These are phyloP conservation scores for Phytophthora foliorum DNA, from an alignment of 352 stramenopile genomes.

Conservation along the genomic window DNA sequence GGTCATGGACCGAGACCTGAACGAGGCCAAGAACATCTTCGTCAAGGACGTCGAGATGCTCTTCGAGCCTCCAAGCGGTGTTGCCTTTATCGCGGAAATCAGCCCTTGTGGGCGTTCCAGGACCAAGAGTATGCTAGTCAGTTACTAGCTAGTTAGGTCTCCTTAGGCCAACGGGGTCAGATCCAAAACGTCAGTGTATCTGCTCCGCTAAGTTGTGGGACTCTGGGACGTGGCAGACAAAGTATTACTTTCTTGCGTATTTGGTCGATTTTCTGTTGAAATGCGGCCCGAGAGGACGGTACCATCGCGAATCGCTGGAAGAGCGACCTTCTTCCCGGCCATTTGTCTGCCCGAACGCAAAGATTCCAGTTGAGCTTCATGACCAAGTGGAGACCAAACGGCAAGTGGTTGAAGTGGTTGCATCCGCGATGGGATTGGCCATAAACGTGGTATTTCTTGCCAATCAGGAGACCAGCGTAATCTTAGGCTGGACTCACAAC, in stretches of 20 bases:
- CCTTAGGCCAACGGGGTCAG: too few relatives aligned
- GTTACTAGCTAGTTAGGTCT: too few relatives aligned
- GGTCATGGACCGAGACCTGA: too few relatives aligned
- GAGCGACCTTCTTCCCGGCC: constrained; percentile 14
- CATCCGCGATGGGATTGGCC: constrained; percentile 1
- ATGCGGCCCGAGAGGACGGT: constrained; percentile 30
- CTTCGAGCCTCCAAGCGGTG: too few relatives aligned
- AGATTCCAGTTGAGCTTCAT: too few relatives aligned
- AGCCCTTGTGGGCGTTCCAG: too few relatives aligned
- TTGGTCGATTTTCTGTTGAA: constrained; percentile 21
- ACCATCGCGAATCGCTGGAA: constrained; percentile 43
- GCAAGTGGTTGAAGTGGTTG: constrained; percentile 17
- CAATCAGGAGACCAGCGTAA: neutral
- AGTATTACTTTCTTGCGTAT: constrained; percentile 58
- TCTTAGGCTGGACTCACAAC: neutral
- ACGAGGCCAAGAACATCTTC: too few relatives aligned
- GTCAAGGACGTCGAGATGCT: too few relatives aligned
- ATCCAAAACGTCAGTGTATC: too few relatives aligned
- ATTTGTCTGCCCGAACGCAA: neutral
- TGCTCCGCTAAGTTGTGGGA: constrained; percentile 69
- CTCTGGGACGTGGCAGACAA: constrained; percentile 74
- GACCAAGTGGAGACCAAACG: too few relatives aligned
- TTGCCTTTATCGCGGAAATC: too few relatives aligned
- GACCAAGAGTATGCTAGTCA: too few relatives aligned
- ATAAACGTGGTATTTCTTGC: neutral